Evolutionary conservation across 768 basidiomycete genomes (phyloP), one percentile per base, ranked within the genome.

Genomic region (Coprinopsis marcescibilis): DNA sequence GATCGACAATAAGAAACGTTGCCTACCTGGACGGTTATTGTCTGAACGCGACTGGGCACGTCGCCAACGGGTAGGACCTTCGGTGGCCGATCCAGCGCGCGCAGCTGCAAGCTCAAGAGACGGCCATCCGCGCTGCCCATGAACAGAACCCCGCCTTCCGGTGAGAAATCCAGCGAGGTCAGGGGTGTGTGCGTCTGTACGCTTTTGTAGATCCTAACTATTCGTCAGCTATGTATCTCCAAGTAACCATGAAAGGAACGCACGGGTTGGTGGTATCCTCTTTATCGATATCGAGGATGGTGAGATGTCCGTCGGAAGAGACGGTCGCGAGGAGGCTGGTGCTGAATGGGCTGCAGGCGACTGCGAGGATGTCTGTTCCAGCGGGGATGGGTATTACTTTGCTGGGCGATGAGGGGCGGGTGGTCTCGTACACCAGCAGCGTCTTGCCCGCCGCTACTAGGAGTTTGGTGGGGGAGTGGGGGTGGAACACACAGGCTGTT

Each of bases 331-430:
- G 68, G 26, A 89, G 65, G 2, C 81, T 82, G 65, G 82, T 87
- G 64, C 85, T 87, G 61, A 86, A 88, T 5, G 86, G 84, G 52
- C 85, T 86, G 51, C 76, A 79, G 5, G 77, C 69, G 7, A 87
- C 60, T 11, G 72, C 73, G 3, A 76, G 61, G 19, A 88, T 72
- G n/a, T 74, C 61, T 3, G 56, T 52, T 14, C 63, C 53, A 19
- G 78, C 77, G 8, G 63, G 67, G 45, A 86, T 55, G 1, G 67
- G 50, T 29, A 87, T 63, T 0, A 63, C 65, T 60, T 81, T 85
- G 21, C 69, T 41, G 8, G 85, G 81, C 4, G 66, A 65, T 17
- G 78, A 75, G 7, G 81, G 75, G 11, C 76, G 73, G 23, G 71
- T 75, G 2, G 73, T 75, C 52, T 88, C 85, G 49, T 80, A 89